A percentile compares a stretch with the other conserved stretches of the same genome.
Evolutionary conservation across 2,329 filamentous ascomycete species (phyloP).

Genomic region (Colletotrichum musae): DNA sequence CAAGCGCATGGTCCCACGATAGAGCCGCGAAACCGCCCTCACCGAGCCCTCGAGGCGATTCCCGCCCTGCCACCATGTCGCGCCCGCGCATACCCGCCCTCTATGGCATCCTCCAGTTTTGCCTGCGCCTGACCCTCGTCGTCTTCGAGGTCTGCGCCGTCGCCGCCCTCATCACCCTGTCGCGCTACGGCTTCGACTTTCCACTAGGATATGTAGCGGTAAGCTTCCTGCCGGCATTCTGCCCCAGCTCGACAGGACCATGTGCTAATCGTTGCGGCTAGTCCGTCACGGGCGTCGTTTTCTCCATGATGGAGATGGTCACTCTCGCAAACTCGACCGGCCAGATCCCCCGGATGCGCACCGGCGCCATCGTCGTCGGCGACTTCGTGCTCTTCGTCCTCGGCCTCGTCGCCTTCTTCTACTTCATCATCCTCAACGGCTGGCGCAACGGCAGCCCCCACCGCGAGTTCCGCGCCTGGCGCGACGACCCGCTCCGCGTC

Average conservation of each 20-base stretch:
- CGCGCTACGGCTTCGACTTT: slow-evolving; percentile 38
- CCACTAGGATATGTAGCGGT: slow-evolving; percentile 42
- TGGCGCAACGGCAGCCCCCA: slow-evolving; percentile 38
- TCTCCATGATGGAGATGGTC: slow-evolving; percentile 55
- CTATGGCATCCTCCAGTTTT: slow-evolving; percentile 44
- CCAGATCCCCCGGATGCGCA: slow-evolving; percentile 42
- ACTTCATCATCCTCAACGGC: slow-evolving; percentile 42
- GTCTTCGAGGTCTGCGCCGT: slow-evolving; percentile 43
- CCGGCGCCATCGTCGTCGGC: slow-evolving; percentile 39
- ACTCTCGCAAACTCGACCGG: slow-evolving; percentile 42
- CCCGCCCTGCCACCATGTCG: slow-evolving; percentile 35
- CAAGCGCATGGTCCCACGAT: slow-evolving; percentile 35
- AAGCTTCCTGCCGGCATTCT: background rate
- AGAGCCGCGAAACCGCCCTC: slow-evolving; percentile 4
- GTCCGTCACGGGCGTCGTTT: slow-evolving; percentile 57
- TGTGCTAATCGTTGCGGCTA: background rate
- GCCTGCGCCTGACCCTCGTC: slow-evolving; percentile 41
- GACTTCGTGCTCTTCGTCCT: slow-evolving; percentile 42
- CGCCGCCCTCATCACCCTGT: slow-evolving; percentile 40
- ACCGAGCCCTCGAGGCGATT: slow-evolving; percentile 14
- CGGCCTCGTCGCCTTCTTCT: slow-evolving; percentile 43
- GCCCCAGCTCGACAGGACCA: background rate
- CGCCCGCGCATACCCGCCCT: slow-evolving; percentile 40
- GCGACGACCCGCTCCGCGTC: slow-evolving; percentile 37
- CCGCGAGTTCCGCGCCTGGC: slow-evolving; percentile 33